Base-by-base conservation (phyloP, 2,329 filamentous ascomycete genomes). In the Capronia americana region DNA sequence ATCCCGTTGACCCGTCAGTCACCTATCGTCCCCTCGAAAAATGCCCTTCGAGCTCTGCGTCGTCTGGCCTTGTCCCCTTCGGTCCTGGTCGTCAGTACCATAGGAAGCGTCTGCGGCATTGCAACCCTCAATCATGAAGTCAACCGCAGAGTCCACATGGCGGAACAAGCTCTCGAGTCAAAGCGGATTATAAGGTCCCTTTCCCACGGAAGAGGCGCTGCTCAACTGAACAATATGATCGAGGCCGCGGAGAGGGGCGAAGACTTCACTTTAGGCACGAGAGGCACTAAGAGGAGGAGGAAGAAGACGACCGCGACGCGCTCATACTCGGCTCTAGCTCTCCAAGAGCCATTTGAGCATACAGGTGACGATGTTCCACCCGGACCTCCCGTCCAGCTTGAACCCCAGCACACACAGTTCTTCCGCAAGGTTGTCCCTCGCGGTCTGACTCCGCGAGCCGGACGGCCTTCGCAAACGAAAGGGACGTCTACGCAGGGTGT, bases 201-300 rank as follows among this genome's bases (percentile, higher is more conserved):
- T 12, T 66, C 70, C 14, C 61, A 59, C 38, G 70, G 70, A 48
- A 63, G 51, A 48, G 75, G 78, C 14, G 76, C 78, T 23, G 74
- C 69, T 50, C 73, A 76, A 44, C 71, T 81, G 10, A 75, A 77
- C 6, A 72, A 73, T 11, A 81, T 81, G 78, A 78, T 81, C 68
- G 79, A 80, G 55, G 78, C 79, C 2, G 80, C 80, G 2, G 80
- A 81, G 65, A 76, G 77, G 2, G 79, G 79, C 1, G 78, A 81
- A 24, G 80, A 80, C 50, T 74, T 77, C 63, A 77, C 79, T 0
- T 57, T 80, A 55, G 76, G 76, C 77, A 77, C 23, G 71, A 77
- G 69, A 78, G 76, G 54, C 64, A 73, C 63, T 70, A 74, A 61
- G 72, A 74, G 65, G 32, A 69, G 53, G 54, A 64, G 65, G 51